These are phyloP conservation scores for Fagus sylvatica DNA, from an alignment of 306 rosid genomes.

Conservation along the genomic window DNA sequence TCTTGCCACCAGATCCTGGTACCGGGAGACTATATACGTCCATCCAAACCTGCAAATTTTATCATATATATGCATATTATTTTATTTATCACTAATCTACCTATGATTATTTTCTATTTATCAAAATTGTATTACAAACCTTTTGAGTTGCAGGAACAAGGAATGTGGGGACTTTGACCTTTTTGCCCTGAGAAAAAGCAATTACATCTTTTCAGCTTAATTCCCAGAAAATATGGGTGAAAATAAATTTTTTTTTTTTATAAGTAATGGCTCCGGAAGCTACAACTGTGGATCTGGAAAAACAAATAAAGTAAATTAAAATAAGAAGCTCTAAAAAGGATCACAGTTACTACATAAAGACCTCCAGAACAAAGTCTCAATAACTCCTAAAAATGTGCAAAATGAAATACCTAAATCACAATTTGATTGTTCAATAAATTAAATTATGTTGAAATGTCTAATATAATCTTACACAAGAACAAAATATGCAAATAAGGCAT, in stretches of 20 bases:
- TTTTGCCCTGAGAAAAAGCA: slow-evolving; percentile 67
- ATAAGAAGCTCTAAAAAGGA: slow-evolving; percentile 2
- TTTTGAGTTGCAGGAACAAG: slow-evolving; percentile 99
- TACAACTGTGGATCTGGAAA: not conserved
- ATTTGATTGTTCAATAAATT: not conserved
- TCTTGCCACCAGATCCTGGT: slow-evolving; percentile 94
- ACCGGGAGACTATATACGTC: slow-evolving; percentile 73
- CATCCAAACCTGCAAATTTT: slow-evolving; percentile 81
- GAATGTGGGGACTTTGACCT: slow-evolving; percentile 94
- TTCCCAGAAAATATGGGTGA: not conserved
- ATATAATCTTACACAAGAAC: not conserved
- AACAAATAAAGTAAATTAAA: not conserved
- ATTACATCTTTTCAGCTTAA: slow-evolving; percentile 2
- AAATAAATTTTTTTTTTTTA: too few relatives aligned
- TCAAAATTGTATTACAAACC: slow-evolving; percentile 44
- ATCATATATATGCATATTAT: not conserved
- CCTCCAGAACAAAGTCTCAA: not conserved
- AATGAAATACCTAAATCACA: not conserved
- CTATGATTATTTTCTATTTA: not conserved
- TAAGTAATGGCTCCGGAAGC: not conserved
- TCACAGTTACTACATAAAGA: not conserved
- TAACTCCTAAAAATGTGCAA: not conserved
- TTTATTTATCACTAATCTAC: slow-evolving; percentile 19
- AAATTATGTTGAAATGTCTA: not conserved
- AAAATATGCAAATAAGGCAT: not conserved